Percentiles rank a stretch among this genome's conserved stretches.
Evolutionary conservation across 495 filamentous ascomycete species (phyloP).

Genomic region (Aspergillus asperescens): DNA sequence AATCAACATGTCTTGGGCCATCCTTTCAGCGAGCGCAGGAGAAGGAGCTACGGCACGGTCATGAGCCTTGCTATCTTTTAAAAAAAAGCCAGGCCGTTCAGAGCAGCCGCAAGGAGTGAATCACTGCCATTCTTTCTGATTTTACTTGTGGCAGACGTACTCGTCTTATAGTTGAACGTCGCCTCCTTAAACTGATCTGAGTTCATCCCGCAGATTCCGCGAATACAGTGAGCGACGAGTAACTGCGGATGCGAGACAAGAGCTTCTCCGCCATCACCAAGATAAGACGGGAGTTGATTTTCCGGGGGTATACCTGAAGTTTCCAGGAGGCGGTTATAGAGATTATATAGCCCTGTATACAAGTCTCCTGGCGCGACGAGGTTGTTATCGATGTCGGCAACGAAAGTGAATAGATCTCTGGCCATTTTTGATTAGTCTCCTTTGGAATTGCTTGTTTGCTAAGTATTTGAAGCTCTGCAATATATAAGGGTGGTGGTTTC

Average conservation of each 20-base stretch:
- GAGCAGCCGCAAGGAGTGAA: background rate
- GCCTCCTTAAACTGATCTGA: background rate
- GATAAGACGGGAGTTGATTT: constrained; percentile 1
- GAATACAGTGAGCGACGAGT: background rate
- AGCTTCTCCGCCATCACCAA: background rate
- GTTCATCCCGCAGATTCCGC: background rate
- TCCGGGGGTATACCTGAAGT: background rate
- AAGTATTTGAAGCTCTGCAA: background rate
- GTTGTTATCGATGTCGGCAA: background rate
- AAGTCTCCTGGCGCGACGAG: background rate
- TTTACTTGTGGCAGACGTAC: background rate
- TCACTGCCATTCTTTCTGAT: background rate
- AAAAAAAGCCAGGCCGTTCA: background rate
- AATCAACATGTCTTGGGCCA: constrained; percentile 1
- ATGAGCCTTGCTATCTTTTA: background rate
- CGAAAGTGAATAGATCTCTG: background rate
- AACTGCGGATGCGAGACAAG: constrained; percentile 3
- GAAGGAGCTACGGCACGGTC: background rate
- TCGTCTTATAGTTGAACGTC: background rate
- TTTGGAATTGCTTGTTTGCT: background rate
- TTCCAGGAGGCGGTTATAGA: constrained; percentile 2
- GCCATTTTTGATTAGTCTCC: background rate
- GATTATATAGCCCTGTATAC: background rate
- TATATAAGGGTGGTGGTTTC: background rate
- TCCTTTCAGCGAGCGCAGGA: background rate